Evolutionary conservation across 1,284 basidiomycete genomes (phyloP), one percentile per base, ranked within the genome.

Genomic region (Tetrapyrgos nigripes): DNA sequence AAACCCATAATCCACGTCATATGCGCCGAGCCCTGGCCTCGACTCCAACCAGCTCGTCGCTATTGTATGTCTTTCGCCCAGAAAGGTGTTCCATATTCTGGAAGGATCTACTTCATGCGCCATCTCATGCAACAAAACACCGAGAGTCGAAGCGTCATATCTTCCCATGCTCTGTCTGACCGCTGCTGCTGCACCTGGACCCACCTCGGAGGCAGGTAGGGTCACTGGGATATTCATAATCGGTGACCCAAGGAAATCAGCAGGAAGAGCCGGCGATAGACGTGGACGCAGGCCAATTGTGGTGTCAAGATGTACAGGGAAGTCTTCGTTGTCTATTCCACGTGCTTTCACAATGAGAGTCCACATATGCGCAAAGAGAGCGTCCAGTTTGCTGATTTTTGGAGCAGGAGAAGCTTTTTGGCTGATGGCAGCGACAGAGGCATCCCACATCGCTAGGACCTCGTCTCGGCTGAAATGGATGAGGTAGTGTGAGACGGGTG

Each of bases 361-460:
- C 79, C 79, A 81, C 17, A 81, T 52, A 64, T 79, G 77, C 1
- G 76, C 76, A 10, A 76, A 71, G 24, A 82, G 69, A 1, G 78
- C 74, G 64, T 81, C 80, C n/a, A 80, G 70, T 52, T 73, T 72
- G 58, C 75, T 78, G 61, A 73, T 61, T 24, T 55, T 61, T 2
- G 60, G 52, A 40, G 37, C 14, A 9, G 17, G 4, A n/a, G 37
- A 40, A 4, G 37, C 19, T 17, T 11, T 40, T 17, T 40, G 37
- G 26, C 33, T 28, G 17, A 23, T 24, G 26, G 53, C 9, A 11
- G 58, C 50, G 5, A 60, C 53, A 21, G 67, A 64, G 1, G 63
- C 70, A 26, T 67, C 48, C 64, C 73, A 75, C 50, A 82, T 77
- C 17, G 63, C 57, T 4, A 72, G 58, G 2, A 81, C 59, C 54